A percentile compares a stretch with the other conserved stretches of the same genome.
These are phyloP conservation scores for Apiotrichum domesticum DNA, from an alignment of 1,284 basidiomycete species.

Conservation along the genomic window DNA sequence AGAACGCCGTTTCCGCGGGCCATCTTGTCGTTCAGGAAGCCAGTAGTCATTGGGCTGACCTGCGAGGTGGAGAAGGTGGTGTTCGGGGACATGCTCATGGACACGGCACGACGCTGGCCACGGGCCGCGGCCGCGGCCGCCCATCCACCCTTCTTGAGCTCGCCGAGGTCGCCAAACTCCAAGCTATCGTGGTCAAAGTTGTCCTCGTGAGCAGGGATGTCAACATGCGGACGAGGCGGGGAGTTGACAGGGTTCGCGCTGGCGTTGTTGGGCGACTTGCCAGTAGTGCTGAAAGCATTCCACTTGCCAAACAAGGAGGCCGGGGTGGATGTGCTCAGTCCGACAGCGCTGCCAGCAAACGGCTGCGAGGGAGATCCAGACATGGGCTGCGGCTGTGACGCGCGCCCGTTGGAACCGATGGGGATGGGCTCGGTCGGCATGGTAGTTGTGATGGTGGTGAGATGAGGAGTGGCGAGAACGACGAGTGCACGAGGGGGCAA, in stretches of 20 bases:
- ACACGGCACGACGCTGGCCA: conserved; percentile 27
- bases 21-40: conserved; percentile 35
- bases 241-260: conserved; percentile 11
- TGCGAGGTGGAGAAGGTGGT: neutral
- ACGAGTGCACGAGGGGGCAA: neutral
- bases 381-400: neutral
- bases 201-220: conserved; percentile 9
- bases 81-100: conserved; percentile 22
- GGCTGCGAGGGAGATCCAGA: conserved; percentile 31
- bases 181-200: conserved; percentile 32
- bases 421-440: conserved; percentile 16
- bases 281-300: conserved; percentile 9
- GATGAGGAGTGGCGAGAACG: neutral
- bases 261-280: neutral
- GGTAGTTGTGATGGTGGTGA: neutral
- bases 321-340: conserved; percentile 2
- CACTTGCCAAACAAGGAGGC: conserved; percentile 14
- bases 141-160: conserved; percentile 29
- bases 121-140: conserved; percentile 16
- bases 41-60: conserved; percentile 4
- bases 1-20: conserved; percentile 40
- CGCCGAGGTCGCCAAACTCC: conserved; percentile 37
- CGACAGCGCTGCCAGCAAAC: conserved; percentile 13
- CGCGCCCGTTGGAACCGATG: conserved; percentile 1
- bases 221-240: conserved; percentile 6